Percentiles rank a stretch among this genome's conserved stretches.
Evolutionary conservation across 257 asterid genomes (phyloP).

Genomic region (Lycium ferocissimum): DNA sequence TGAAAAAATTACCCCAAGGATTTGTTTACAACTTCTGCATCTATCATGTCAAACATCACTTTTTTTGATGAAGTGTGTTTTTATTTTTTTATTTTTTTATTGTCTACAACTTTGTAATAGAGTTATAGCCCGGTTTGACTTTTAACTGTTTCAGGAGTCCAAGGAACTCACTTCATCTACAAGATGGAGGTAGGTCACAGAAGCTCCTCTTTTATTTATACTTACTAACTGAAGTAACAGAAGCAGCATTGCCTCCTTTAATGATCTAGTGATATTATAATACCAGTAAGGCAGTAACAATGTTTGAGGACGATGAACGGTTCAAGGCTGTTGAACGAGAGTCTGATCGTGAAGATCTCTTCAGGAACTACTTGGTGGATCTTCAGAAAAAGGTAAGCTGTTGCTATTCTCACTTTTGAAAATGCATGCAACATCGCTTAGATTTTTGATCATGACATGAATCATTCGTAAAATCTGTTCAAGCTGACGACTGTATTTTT

Average conservation of each 20-base stretch:
- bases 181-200: conserved; percentile 80
- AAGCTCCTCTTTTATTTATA: conserved; percentile 27
- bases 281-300: conserved; percentile 85
- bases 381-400: conserved; percentile 81
- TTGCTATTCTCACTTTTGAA: conserved; percentile 25
- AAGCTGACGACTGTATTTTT: neutral
- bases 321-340: conserved; percentile 95
- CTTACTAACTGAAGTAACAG: conserved; percentile 13
- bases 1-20: neutral
- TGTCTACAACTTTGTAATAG: neutral
- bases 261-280: conserved; percentile 28
- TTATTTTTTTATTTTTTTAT: too few species aligned
- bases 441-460: conserved; percentile 5
- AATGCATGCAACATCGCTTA: neutral
- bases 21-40: conserved; percentile 1
- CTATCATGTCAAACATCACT: conserved; percentile 12
- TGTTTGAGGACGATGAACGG: conserved; percentile 94
- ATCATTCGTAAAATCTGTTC: conserved; percentile 4
- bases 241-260: neutral
- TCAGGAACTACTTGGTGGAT: conserved; percentile 87
- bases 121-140: neutral
- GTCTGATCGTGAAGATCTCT: conserved; percentile 94
- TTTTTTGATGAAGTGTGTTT: too few species aligned
- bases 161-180: conserved; percentile 90
- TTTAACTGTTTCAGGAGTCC: conserved; percentile 63